Conservation (phyloP, 2,329 filamentous ascomycete species). For the Aspergillus fumigatiaffinis region DNA sequence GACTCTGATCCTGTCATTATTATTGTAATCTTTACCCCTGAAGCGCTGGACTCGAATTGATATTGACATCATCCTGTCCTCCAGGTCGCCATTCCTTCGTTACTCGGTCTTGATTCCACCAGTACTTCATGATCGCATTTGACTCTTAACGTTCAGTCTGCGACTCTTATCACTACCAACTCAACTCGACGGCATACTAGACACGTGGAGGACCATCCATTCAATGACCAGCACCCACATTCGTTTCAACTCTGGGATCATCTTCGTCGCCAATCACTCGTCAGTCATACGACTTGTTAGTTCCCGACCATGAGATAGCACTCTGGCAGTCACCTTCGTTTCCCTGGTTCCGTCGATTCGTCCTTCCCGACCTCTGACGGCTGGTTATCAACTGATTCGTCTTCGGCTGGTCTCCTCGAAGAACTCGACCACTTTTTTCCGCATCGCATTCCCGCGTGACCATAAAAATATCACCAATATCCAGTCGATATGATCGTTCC, state of each 20-base stretch:
- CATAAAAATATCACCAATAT: neutral
- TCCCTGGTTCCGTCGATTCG: slow-evolving; percentile 16
- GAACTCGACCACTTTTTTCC: slow-evolving; percentile 2
- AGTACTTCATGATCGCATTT: neutral
- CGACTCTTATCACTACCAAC: neutral
- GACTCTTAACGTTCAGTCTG: neutral
- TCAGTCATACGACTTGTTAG: slow-evolving; percentile 2
- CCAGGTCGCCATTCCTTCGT: slow-evolving; percentile 15
- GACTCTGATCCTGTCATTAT: slow-evolving; percentile 7
- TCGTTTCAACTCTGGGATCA: neutral
- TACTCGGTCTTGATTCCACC: neutral
- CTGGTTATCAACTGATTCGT: slow-evolving; percentile 22
- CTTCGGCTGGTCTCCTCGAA: slow-evolving; percentile 30
- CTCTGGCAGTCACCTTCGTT: slow-evolving; percentile 31
- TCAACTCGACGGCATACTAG: neutral
- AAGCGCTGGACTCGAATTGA: slow-evolving; percentile 5
- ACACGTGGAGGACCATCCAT: neutral
- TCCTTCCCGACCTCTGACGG: slow-evolving; percentile 17
- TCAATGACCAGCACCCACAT: neutral
- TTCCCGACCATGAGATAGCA: slow-evolving; percentile 32
- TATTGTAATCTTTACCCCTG: slow-evolving; percentile 6
- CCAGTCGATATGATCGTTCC: slow-evolving; percentile 63
- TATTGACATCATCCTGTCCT: slow-evolving; percentile 10
- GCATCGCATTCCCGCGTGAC: neutral
- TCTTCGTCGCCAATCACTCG: slow-evolving; percentile 5